Evolutionary conservation across 2,329 filamentous ascomycete genomes (phyloP).

Genomic region (Epichloe sp.): DNA sequence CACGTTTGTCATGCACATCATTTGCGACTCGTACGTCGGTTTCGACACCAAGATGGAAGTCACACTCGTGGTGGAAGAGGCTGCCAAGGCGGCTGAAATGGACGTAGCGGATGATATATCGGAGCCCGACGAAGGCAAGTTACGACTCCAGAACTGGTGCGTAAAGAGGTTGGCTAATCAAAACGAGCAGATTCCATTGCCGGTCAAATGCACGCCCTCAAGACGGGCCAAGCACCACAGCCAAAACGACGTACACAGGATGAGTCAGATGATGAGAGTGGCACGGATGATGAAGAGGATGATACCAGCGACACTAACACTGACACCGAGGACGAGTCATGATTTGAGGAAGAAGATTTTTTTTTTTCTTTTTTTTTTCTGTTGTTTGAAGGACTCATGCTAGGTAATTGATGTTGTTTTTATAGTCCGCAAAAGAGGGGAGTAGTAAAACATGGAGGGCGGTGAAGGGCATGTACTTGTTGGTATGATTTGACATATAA

Average conservation of each 20-base stretch:
- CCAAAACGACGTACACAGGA: slow-evolving; percentile 42
- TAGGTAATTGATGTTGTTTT: too few species aligned
- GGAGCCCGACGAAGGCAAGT: slow-evolving; percentile 90
- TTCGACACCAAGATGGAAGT: slow-evolving; percentile 90
- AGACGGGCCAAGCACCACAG: slow-evolving; percentile 52
- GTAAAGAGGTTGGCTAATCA: background rate
- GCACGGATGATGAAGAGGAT: slow-evolving; percentile 53
- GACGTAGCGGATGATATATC: slow-evolving; percentile 88
- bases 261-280: slow-evolving; percentile 69
- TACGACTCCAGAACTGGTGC: background rate
- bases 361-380: background rate
- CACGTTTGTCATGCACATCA: slow-evolving; percentile 83
- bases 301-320: slow-evolving; percentile 58
- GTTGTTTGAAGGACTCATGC: background rate
- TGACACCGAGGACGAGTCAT: slow-evolving; percentile 51
- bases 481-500: too few species aligned
- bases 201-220: slow-evolving; percentile 79
- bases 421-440: background rate
- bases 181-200: slow-evolving; percentile 62
- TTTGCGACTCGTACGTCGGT: slow-evolving; percentile 91
- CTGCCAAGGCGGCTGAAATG: slow-evolving; percentile 69
- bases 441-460: background rate
- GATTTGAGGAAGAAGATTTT: slow-evolving; percentile 3
- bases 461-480: too few species aligned
- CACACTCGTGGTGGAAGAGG: slow-evolving; percentile 77